phyloP scores from a whole-genome alignment of 495 filamentous ascomycete species.

The Aspergillus baeticus region DNA sequence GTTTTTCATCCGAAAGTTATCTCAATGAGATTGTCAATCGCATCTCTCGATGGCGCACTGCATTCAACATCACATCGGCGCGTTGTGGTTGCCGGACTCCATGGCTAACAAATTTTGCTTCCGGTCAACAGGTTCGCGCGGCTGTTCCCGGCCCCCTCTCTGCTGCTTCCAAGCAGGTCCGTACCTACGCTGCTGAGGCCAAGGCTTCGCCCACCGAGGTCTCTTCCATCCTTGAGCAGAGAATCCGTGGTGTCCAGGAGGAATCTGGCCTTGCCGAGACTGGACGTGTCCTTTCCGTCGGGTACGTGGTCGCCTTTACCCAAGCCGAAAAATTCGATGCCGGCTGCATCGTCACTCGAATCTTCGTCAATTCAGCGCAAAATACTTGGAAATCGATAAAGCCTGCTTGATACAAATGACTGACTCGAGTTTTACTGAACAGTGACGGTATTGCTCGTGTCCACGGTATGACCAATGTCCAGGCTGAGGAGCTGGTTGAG shows the following conservation, averaged over 20 bases:
- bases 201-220: constrained; percentile 97
- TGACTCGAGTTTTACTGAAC: constrained; percentile 22
- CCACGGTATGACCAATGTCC: constrained; percentile 99
- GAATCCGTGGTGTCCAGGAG: constrained; percentile 96
- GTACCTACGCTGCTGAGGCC: constrained; percentile 88
- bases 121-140: constrained; percentile 69
- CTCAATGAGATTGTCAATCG: constrained; percentile 39
- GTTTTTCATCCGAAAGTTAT: constrained; percentile 38
- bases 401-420: constrained; percentile 15
- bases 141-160: constrained; percentile 73
- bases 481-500: constrained; percentile 99
- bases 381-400: constrained; percentile 18
- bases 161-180: constrained; percentile 72
- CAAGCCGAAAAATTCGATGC: constrained; percentile 36
- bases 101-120: constrained; percentile 49
- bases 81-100: constrained; percentile 28
- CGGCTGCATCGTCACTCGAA: constrained; percentile 26
- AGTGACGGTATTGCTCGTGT: constrained; percentile 99
- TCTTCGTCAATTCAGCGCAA: too few relatives aligned
- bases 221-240: constrained; percentile 97
- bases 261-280: constrained; percentile 97
- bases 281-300: constrained; percentile 96
- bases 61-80: constrained; percentile 25
- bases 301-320: constrained; percentile 63
- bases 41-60: constrained; percentile 25